Base-by-base conservation (phyloP, 1,139 yeast genomes). In the Candida freyschussii region DNA sequence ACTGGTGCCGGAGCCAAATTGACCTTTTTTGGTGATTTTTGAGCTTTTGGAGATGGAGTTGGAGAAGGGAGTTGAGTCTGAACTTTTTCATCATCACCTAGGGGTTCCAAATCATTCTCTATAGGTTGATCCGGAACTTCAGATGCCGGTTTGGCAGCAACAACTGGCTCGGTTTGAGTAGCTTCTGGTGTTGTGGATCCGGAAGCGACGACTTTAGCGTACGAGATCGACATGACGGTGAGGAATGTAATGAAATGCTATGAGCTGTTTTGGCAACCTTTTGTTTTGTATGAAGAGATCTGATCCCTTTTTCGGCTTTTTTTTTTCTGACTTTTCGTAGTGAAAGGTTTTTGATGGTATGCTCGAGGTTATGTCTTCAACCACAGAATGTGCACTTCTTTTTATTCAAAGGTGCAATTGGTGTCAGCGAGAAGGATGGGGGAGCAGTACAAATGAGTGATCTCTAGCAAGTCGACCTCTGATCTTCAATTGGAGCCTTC, bases 1-100 rank as follows among this genome's bases (percentile, higher is more conserved):
- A 80, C 72, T 8, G 91, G 91, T 28, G 93, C 93, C 7, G 89
- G 89, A 12, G 84, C 78, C 49, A 79, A 65, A 14, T 62, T 56
- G 32, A 63, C 65, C 44, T 57, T 59, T 36, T 55, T 34, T 9
- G 43, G 31, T 9, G 37, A 29, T 29, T 43, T 37, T 17, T 42
- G 45, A 13, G 41, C 38, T 27, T 45, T 41, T 44, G 48, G 47
- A 15, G 45, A 42, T 21, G 40, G 36, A 25, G 36, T 45, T 49
- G 49, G 56, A 23, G 51, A 44, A 10, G 53, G 54, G n/a, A 38
- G 39, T 15, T 43, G 46, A 10, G 34, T 21, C 32, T 41, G 43
- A 9, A 36, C 47, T 23, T 37, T 34, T 2, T 38, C 11, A 19
- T 34, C 35, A 16, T 29, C 36, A 9, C 19, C 34, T 11, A 21